Percentiles rank a stretch among this genome's conserved stretches.
Conservation (phyloP, 768 basidiomycete genomes). For the Kwoniella shandongensis region DNA sequence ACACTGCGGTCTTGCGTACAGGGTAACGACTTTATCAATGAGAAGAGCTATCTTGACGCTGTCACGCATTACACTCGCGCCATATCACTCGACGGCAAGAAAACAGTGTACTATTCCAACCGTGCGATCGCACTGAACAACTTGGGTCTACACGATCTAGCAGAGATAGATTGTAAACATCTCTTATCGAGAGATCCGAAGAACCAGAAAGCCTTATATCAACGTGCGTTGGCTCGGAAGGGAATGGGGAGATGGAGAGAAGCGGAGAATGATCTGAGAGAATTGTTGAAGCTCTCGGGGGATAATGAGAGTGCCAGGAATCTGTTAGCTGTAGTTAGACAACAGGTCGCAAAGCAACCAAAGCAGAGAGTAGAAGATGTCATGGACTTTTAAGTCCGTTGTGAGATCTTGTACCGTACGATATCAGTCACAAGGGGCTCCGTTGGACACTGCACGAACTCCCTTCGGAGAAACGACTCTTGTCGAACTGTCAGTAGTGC, state of each 20-base stretch:
- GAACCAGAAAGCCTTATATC: slow-evolving; percentile 52
- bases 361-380: slow-evolving; percentile 34
- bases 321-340: slow-evolving; percentile 30
- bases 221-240: slow-evolving; percentile 46
- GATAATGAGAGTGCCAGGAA: slow-evolving; percentile 45
- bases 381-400: slow-evolving; percentile 33
- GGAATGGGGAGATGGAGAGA: slow-evolving; percentile 47
- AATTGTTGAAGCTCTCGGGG: slow-evolving; percentile 35
- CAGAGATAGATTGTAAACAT: slow-evolving; percentile 49
- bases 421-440: background rate
- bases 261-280: slow-evolving; percentile 46
- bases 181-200: slow-evolving; percentile 44
- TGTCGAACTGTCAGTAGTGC: too few relatives aligned
- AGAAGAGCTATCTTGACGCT: slow-evolving; percentile 37
- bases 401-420: background rate
- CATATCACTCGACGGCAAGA: slow-evolving; percentile 52
- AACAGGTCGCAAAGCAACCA: slow-evolving; percentile 33
- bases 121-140: slow-evolving; percentile 52
- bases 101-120: slow-evolving; percentile 53
- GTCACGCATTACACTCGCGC: slow-evolving; percentile 52
- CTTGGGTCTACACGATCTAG: slow-evolving; percentile 45
- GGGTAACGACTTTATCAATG: slow-evolving; percentile 46
- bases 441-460: too few relatives aligned
- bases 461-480: too few relatives aligned
- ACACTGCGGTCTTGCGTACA: slow-evolving; percentile 13